A percentile compares a stretch with the other conserved stretches of the same genome.
phyloP scores from a whole-genome alignment of 108 stramenopile species.

The Chaetoceros muelleri region DNA sequence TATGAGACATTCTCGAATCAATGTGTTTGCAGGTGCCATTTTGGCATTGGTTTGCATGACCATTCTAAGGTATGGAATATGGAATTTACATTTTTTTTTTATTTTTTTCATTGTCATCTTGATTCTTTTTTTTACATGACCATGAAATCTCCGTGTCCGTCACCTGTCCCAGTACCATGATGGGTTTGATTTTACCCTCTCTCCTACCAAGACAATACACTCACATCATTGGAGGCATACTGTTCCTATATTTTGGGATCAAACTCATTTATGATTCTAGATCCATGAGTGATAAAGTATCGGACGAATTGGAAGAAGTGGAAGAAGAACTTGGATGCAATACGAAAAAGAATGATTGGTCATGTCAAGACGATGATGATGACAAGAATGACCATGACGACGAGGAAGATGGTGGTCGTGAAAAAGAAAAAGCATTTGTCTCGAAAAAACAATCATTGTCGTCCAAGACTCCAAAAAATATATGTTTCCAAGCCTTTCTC shows the following conservation, averaged over 20 bases:
- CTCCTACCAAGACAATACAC: slow-evolving; percentile 87
- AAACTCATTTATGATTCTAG: slow-evolving; percentile 82
- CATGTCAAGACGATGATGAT: slow-evolving; percentile 19
- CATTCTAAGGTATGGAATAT: slow-evolving; percentile 55
- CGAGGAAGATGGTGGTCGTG: slow-evolving; percentile 7
- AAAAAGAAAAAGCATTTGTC: slow-evolving; percentile 8
- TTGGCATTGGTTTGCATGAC: slow-evolving; percentile 92
- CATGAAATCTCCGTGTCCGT: neutral
- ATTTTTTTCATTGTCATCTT: neutral
- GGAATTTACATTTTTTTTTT: no score
- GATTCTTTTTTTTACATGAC: neutral
- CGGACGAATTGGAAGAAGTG: slow-evolving; percentile 97
- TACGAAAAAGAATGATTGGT: slow-evolving; percentile 44
- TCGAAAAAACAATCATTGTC: slow-evolving; percentile 21
- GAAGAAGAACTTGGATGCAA: slow-evolving; percentile 84
- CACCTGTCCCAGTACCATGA: slow-evolving; percentile 32
- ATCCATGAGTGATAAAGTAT: slow-evolving; percentile 68
- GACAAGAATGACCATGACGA: slow-evolving; percentile 12
- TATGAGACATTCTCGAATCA: slow-evolving; percentile 82
- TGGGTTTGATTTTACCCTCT: slow-evolving; percentile 90
- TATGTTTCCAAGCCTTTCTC: slow-evolving; percentile 84
- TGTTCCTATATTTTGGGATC: slow-evolving; percentile 98
- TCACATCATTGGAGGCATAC: slow-evolving; percentile 84
- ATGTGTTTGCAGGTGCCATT: slow-evolving; percentile 90
- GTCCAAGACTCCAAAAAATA: slow-evolving; percentile 6